Base-by-base conservation (phyloP, 305 asterid species). In the Fraxinus nigra region DNA sequence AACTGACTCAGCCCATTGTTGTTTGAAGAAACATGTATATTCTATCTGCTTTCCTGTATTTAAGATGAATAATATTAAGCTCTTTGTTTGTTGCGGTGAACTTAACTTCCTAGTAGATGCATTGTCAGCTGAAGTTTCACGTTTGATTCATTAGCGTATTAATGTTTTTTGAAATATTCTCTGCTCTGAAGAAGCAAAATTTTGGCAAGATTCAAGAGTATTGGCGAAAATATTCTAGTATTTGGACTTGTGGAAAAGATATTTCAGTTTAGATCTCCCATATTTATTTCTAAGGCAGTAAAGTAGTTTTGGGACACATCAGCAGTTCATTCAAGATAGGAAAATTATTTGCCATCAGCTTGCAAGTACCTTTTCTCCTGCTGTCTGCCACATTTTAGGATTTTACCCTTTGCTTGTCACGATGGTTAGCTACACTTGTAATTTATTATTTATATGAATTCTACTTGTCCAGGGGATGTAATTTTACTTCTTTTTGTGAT, bases 31-130 rank as follows among this genome's bases (percentile, higher is more conserved):
- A 30, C 11, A 1, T 24, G 16, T 24, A 8, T 63, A 9, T 26
- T 63, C 34, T 26, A 9, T 10, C 34, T 63, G 33, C 72, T 8
- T 63, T 63, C 30, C n/a, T 24, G 35, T 75, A 2, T 38, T 67
- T 82, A 32, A 76, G 72, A 28, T 4, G 54, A 24, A 34, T 37
- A 48, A 79, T 76, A 61, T 76, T n/a, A 37, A 4, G 26, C 37
- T 14, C 72, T 80, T 74, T 59, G 65, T 73, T 80, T 67, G 14
- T 14, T 11, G 74, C 37, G 43, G 78, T 5, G 54, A 77, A 67
- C 48, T 33, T 43, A 73, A 69, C 22, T 63, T 77, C 16, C 38
- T 11, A 63, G 13, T 9, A 22, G 34, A 63, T 63, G n/a, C 72
- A 63, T 63, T 63, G 34, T 24, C 2, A 63, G 2, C 34, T 63